phyloP scores from a whole-genome alignment of 192 early-diverging fungal species.

The Umbelopsis vinacea region DNA sequence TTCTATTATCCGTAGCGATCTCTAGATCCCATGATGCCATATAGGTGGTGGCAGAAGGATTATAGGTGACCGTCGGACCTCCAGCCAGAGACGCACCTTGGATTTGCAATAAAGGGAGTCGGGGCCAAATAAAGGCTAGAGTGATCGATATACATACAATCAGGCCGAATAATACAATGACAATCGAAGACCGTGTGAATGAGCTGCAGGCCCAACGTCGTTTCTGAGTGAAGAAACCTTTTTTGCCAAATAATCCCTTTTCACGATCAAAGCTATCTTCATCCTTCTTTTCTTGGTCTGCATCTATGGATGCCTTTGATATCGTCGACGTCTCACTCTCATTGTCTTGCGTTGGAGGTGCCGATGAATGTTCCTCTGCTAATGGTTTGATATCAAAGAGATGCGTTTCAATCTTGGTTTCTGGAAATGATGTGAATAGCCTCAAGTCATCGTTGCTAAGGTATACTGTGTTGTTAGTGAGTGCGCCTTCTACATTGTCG shows the following conservation, averaged over 20 bases:
- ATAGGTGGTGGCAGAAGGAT: background rate
- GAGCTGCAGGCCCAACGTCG: background rate
- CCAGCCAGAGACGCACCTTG: background rate
- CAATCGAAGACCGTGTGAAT: background rate
- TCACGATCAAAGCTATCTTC: background rate
- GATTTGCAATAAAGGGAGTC: constrained; percentile 7
- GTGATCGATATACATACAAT: background rate
- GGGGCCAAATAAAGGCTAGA: constrained; percentile 10
- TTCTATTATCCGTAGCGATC: background rate
- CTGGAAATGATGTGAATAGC: background rate
- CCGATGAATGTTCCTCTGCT: background rate
- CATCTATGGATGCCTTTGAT: background rate
- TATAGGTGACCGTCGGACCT: background rate
- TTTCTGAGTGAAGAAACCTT: background rate
- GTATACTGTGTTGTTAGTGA: background rate
- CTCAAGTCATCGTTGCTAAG: background rate
- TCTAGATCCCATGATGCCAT: background rate
- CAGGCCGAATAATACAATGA: background rate
- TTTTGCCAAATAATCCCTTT: background rate
- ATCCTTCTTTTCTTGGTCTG: background rate
- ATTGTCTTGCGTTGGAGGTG: background rate
- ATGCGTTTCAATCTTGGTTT: background rate
- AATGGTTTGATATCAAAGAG: background rate
- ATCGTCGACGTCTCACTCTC: background rate
- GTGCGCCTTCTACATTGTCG: too few relatives aligned